Percentiles rank a stretch among this genome's conserved stretches.
Evolutionary conservation across 1,284 basidiomycete species (phyloP).

Genomic region (Abortiporus biennis): DNA sequence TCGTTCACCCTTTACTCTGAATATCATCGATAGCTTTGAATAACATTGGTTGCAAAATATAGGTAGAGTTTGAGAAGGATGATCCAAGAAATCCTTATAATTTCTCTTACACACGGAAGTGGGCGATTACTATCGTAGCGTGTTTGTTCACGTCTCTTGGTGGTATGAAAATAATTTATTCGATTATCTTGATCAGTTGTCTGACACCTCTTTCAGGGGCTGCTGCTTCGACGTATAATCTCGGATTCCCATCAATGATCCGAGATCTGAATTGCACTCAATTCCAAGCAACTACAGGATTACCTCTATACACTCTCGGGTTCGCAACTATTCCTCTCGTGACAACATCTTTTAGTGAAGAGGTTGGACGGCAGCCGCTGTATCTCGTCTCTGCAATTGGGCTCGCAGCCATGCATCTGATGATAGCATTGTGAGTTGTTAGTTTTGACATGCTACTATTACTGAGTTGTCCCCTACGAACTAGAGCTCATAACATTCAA

Average conservation of each 20-base stretch:
- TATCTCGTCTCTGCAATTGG: constrained; percentile 54
- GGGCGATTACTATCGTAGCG: constrained; percentile 48
- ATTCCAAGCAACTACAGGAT: constrained; percentile 54
- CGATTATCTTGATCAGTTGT: too few species aligned
- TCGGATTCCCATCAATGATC: constrained; percentile 57
- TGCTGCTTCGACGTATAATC: constrained; percentile 48
- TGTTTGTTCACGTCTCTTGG: constrained; percentile 52
- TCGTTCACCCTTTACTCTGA: too few species aligned
- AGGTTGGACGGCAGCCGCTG: constrained; percentile 67
- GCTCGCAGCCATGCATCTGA: constrained; percentile 54
- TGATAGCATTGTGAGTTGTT: constrained; percentile 51
- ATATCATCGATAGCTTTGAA: too few species aligned
- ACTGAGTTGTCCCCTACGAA: too few species aligned
- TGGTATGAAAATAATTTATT: too few species aligned
- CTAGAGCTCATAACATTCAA: constrained; percentile 59
- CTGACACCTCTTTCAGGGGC: constrained; percentile 32
- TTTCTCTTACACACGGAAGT: constrained; percentile 39
- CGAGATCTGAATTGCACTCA: constrained; percentile 55
- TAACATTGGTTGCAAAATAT: too few species aligned
- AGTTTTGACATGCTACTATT: background rate
- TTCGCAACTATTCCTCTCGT: constrained; percentile 69
- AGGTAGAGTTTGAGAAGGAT: constrained; percentile 50
- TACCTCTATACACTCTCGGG: constrained; percentile 59
- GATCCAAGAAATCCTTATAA: constrained; percentile 47
- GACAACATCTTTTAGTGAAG: constrained; percentile 71